Conservation (phyloP, 2,329 filamentous ascomycete species). For the Berkeleyomyces basicola region DNA sequence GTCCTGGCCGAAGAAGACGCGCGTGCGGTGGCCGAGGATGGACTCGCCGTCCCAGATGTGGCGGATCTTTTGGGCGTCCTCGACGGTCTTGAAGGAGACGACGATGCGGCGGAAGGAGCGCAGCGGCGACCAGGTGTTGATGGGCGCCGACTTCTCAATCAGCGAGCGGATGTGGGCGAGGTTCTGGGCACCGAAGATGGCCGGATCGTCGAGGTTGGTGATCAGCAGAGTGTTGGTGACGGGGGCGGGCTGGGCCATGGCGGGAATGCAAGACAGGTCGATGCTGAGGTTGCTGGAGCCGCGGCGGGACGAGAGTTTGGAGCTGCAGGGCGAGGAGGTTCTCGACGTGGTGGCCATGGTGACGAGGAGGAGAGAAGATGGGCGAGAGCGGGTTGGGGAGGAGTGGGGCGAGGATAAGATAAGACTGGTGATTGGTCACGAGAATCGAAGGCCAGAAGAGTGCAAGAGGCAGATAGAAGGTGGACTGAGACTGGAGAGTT, state of each 20-base stretch:
- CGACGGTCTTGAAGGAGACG: slow-evolving; percentile 56
- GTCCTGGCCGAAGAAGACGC: slow-evolving; percentile 51
- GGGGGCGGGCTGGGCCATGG: slow-evolving; percentile 51
- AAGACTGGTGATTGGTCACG: not conserved
- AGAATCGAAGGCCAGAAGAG: not conserved
- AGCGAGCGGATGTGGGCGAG: slow-evolving; percentile 57
- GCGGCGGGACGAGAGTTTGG: slow-evolving; percentile 6
- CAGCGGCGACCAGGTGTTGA: slow-evolving; percentile 64
- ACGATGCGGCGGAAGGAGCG: slow-evolving; percentile 72
- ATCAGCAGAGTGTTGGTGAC: slow-evolving; percentile 74
- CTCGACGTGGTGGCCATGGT: not conserved
- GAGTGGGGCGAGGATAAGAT: not conserved
- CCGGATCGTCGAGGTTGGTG: slow-evolving; percentile 57
- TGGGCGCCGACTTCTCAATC: slow-evolving; percentile 50
- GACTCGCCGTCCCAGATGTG: slow-evolving; percentile 57
- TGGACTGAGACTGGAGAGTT: not conserved
- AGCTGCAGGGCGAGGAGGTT: not conserved
- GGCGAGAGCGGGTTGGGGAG: not conserved
- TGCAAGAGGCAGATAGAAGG: not conserved
- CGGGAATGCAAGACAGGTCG: slow-evolving; percentile 57
- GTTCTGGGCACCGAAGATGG: slow-evolving; percentile 60
- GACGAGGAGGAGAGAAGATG: not conserved
- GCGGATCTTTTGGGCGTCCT: slow-evolving; percentile 54
- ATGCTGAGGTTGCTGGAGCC: slow-evolving; percentile 36
- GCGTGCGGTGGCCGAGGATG: slow-evolving; percentile 52